A percentile compares a stretch with the other conserved stretches of the same genome.
Conservation (phyloP, 2,329 filamentous ascomycete genomes). For the Alternaria novae-zelandiae region DNA sequence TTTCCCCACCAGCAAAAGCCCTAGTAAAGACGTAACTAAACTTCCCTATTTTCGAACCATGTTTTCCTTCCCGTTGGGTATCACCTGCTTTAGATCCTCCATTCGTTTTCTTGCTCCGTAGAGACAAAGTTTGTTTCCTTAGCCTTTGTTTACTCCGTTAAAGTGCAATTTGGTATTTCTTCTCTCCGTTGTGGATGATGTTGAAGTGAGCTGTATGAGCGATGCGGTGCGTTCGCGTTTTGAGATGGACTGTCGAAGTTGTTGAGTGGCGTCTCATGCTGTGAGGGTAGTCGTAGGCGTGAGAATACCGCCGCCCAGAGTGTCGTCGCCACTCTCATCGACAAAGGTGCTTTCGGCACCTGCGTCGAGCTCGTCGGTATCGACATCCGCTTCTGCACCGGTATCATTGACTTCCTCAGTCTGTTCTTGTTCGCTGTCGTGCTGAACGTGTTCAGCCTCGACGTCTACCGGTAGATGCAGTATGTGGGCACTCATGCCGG, state of each 20-base stretch:
- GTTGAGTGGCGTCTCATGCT: background rate
- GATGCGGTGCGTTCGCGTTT: background rate
- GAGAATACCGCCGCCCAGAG: slow-evolving; percentile 18
- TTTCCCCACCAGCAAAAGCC: background rate
- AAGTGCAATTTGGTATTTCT: background rate
- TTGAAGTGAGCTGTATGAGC: background rate
- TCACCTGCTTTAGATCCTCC: background rate
- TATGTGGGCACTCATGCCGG: background rate
- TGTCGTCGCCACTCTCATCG: slow-evolving; percentile 30
- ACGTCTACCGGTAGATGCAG: slow-evolving; percentile 5
- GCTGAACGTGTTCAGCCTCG: slow-evolving; percentile 14
- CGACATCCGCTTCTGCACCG: slow-evolving; percentile 35
- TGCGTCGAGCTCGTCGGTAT: slow-evolving; percentile 35
- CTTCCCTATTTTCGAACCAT: background rate
- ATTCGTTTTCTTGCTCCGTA: background rate
- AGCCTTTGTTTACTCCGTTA: background rate
- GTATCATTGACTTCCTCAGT: slow-evolving; percentile 23
- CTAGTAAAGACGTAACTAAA: background rate
- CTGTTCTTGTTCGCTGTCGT: slow-evolving; percentile 1
- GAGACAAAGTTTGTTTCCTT: background rate
- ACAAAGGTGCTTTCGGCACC: slow-evolving; percentile 33
- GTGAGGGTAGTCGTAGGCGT: slow-evolving; percentile 25
- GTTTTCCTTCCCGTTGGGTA: background rate
- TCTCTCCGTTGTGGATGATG: background rate
- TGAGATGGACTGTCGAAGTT: background rate